These are phyloP conservation scores for Globisporangium perplexum DNA, from an alignment of 352 stramenopile species.

Conservation along the genomic window DNA sequence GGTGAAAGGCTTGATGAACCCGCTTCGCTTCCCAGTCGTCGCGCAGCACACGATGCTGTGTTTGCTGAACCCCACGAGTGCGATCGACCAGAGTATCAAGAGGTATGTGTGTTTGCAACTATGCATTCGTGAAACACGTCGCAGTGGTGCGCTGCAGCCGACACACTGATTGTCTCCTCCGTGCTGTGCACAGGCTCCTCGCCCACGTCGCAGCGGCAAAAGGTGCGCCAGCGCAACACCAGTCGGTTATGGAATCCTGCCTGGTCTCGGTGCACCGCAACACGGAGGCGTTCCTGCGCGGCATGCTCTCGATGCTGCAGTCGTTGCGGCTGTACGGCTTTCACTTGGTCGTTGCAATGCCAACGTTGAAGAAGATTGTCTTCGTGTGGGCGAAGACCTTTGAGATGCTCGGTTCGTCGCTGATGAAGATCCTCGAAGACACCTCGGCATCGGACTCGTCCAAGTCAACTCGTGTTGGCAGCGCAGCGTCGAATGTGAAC, in stretches of 20 bases:
- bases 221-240: slow-evolving; percentile 27
- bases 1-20: slow-evolving; percentile 64
- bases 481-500: slow-evolving; percentile 21
- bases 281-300: slow-evolving; percentile 66
- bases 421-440: slow-evolving; percentile 20
- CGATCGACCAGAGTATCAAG: slow-evolving; percentile 64
- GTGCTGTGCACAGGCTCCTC: slow-evolving; percentile 34
- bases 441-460: slow-evolving; percentile 18
- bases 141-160: not conserved
- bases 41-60: slow-evolving; percentile 74
- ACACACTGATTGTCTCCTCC: not conserved
- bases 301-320: slow-evolving; percentile 63
- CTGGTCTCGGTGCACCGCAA: slow-evolving; percentile 66
- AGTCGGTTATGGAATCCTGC: slow-evolving; percentile 56
- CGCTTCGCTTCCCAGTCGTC: slow-evolving; percentile 73
- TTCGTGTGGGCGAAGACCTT: slow-evolving; percentile 76
- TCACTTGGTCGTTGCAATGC: slow-evolving; percentile 36
- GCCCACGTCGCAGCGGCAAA: slow-evolving; percentile 46
- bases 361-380: slow-evolving; percentile 66
- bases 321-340: slow-evolving; percentile 63
- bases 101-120: slow-evolving; percentile 19
- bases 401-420: slow-evolving; percentile 37
- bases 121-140: not conserved
- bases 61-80: slow-evolving; percentile 56
- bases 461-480: not conserved